Evolutionary conservation across 306 rosid genomes (phyloP).

Genomic region (Vigna trinervia): DNA sequence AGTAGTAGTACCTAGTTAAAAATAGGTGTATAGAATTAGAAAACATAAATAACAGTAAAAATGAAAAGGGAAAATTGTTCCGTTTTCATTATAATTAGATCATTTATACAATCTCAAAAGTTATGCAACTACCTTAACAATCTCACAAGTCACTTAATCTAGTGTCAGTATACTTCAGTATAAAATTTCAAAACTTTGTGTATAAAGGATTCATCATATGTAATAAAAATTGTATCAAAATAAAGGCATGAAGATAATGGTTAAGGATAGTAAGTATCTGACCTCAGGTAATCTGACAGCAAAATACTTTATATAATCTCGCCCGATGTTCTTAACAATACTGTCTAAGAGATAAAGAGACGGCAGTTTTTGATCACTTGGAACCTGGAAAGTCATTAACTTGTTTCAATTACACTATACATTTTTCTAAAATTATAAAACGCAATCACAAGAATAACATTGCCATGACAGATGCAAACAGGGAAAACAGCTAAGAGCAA

Average conservation of each 20-base stretch:
- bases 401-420: slow-evolving; percentile 36
- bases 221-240: slow-evolving; percentile 20
- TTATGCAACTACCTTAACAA: slow-evolving; percentile 18
- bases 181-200: slow-evolving; percentile 29
- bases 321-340: slow-evolving; percentile 96
- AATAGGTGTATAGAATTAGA: slow-evolving; percentile 47
- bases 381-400: slow-evolving; percentile 71
- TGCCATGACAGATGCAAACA: slow-evolving; percentile 12
- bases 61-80: slow-evolving; percentile 26
- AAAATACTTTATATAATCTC: slow-evolving; percentile 91
- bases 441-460: slow-evolving; percentile 35
- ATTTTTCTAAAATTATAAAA: slow-evolving; percentile 27
- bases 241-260: slow-evolving; percentile 14
- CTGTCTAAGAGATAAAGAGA: slow-evolving; percentile 98
- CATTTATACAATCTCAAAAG: background rate
- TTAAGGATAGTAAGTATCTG: slow-evolving; percentile 53
- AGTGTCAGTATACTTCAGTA: slow-evolving; percentile 11
- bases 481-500: slow-evolving; percentile 28
- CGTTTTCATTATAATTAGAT: slow-evolving; percentile 35
- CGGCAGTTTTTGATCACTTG: slow-evolving; percentile 93
- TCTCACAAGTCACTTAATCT: slow-evolving; percentile 17
- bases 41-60: slow-evolving; percentile 22
- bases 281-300: slow-evolving; percentile 93
- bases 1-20: slow-evolving; percentile 56
- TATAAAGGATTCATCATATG: slow-evolving; percentile 20